phyloP scores from a whole-genome alignment of 2,329 filamentous ascomycete species.

The Mariannaea sp. region DNA sequence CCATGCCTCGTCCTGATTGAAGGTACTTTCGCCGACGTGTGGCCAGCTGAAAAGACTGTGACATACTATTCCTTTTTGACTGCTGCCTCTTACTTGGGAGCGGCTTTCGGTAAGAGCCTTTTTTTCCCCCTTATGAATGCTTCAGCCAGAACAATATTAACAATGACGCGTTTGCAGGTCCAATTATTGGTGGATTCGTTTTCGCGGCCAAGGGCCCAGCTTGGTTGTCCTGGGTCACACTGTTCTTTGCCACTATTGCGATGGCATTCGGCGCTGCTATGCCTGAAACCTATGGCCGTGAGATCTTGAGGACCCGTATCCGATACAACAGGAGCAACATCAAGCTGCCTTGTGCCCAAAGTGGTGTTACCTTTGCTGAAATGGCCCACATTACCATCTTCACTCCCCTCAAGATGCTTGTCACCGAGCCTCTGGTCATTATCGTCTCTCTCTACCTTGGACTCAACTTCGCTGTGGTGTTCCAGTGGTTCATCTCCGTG shows the following conservation, averaged over 20 bases:
- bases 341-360: conserved; percentile 12
- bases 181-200: conserved; percentile 11
- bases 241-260: conserved; percentile 6
- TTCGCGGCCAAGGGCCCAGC: conserved; percentile 13
- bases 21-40: conserved; percentile 14
- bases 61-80: conserved; percentile 18
- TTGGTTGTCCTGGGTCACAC: conserved; percentile 15
- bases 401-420: conserved; percentile 14
- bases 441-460: conserved; percentile 8
- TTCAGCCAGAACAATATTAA: background rate
- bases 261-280: conserved; percentile 16
- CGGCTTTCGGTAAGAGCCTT: conserved; percentile 13
- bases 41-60: conserved; percentile 12
- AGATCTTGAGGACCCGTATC: conserved; percentile 16
- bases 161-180: background rate
- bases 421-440: conserved; percentile 14
- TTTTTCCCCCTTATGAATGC: background rate
- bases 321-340: conserved; percentile 11
- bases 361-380: background rate
- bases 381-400: conserved; percentile 13
- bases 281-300: conserved; percentile 14
- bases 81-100: conserved; percentile 9
- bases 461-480: conserved; percentile 12
- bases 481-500: conserved; percentile 15
- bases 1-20: conserved; percentile 14